Evolutionary conservation across 306 rosid genomes (phyloP).

Genomic region (Amphicarpaea edgeworthii): DNA sequence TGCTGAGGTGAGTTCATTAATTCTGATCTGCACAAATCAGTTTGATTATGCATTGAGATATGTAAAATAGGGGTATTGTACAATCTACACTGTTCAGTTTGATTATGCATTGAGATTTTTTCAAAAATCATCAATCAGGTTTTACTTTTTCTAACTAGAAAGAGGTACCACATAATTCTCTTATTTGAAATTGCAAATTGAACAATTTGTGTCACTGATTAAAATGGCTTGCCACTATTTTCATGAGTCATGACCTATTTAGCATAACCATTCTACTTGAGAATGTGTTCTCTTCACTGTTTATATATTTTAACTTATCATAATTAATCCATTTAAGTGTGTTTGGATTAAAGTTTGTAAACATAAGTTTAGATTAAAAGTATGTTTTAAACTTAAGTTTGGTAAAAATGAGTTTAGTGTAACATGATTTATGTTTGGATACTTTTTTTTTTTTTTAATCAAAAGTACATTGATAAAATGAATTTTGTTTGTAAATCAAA

Average conservation of each 20-base stretch:
- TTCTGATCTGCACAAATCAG: too few relatives aligned
- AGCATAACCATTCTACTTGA: neutral
- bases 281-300: constrained; percentile 20
- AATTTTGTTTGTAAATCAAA: too few relatives aligned
- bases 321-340: neutral
- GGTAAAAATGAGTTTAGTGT: too few relatives aligned
- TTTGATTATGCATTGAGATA: neutral
- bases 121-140: neutral
- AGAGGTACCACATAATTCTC: neutral
- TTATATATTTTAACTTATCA: neutral
- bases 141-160: constrained; percentile 35
- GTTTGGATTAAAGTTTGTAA: too few relatives aligned
- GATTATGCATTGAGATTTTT: constrained; percentile 6
- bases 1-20: constrained; percentile 78
- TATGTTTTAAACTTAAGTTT: too few relatives aligned
- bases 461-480: too few relatives aligned
- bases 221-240: constrained; percentile 15
- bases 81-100: neutral
- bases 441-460: too few relatives aligned
- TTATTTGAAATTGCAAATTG: constrained; percentile 24
- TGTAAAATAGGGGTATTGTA: constrained; percentile 4
- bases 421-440: too few relatives aligned
- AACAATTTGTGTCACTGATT: neutral
- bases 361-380: too few relatives aligned
- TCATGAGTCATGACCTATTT: constrained; percentile 13